Evolutionary conservation across 495 filamentous ascomycete genomes (phyloP), one percentile per base, ranked within the genome.

Genomic region (Xylaria telfairii): DNA sequence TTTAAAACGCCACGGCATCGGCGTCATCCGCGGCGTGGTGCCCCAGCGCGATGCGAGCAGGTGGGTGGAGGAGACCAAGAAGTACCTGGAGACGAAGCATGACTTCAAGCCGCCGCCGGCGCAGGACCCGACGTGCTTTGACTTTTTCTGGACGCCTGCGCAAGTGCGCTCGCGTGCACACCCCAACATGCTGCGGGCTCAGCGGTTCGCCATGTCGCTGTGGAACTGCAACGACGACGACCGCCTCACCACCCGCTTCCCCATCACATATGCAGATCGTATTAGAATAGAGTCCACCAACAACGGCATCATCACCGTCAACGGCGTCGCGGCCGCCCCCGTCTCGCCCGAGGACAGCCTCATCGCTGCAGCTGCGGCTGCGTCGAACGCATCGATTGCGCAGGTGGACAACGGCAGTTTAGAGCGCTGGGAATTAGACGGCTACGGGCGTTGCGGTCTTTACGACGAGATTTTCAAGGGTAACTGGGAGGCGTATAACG

Each of bases 71-170:
- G 83, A 87, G 72, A 80, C 86, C 34, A 85, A 88, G 72, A 85
- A 87, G 67, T 93, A 93, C 72, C 84, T 92, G 44, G 83, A 87
- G 60, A 85, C 87, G 51, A 72, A 84, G 75, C 80, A 82, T 74
- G 79, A 82, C 71, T 83, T 86, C 71, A 83, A 86, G 69, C 80
- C 88, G 77, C 87, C 79, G 61, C 77, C 83, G 67, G 78, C 86
- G 60, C 73, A 85, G 72, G 74, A 83, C 75, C 95, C 95, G 0
- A 91, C 93, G 30, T 95, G 96, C 17, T 97, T 92, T 80, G 94
- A 97, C 81, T 88, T 97, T 47, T 97, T 97, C 84, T 97, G 95
- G 95, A 91, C 92, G 2, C 92, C 92, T 9, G 85, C 91, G 3
- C 94, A 97, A 80, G 86, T 93, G 49, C 87, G 90, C 70, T 93